phyloP scores from a whole-genome alignment of 2,329 filamentous ascomycete species.

The Onygena corvina region DNA sequence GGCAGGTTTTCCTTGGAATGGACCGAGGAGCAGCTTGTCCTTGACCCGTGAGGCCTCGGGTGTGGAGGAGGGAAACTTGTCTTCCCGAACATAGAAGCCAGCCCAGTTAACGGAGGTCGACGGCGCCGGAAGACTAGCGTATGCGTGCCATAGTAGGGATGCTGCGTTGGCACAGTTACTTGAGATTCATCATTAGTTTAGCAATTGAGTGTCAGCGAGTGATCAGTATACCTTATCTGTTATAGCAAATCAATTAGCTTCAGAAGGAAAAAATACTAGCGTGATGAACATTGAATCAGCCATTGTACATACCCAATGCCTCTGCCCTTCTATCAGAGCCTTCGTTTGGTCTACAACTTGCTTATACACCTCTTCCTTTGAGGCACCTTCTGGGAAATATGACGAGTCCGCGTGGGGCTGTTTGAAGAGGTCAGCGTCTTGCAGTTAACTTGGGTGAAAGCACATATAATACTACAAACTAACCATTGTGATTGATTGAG shows the following conservation, averaged over 20 bases:
- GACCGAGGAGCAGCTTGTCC: slow-evolving; percentile 32
- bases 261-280: not conserved
- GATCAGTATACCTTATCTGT: slow-evolving; percentile 1
- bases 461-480: not conserved
- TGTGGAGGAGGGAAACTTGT: slow-evolving; percentile 29
- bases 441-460: not conserved
- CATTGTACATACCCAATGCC: slow-evolving; percentile 35
- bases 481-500: not conserved
- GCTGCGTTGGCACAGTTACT: slow-evolving; percentile 38
- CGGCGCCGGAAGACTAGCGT: slow-evolving; percentile 32
- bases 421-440: not conserved
- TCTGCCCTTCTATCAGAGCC: slow-evolving; percentile 31
- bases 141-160: slow-evolving; percentile 40
- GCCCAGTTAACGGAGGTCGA: slow-evolving; percentile 39
- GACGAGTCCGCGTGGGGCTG: slow-evolving; percentile 40
- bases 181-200: not conserved
- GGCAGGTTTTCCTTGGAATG: slow-evolving; percentile 39
- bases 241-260: not conserved
- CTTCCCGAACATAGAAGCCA: slow-evolving; percentile 37
- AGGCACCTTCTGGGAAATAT: slow-evolving; percentile 29
- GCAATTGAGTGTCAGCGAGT: slow-evolving; percentile 1
- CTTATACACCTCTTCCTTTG: slow-evolving; percentile 34
- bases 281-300: not conserved
- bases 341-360: slow-evolving; percentile 31
- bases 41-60: slow-evolving; percentile 15